A percentile compares a stretch with the other conserved stretches of the same genome.
phyloP scores from a whole-genome alignment of 345 rosid genomes.

The Aquilaria yunnanensis region DNA sequence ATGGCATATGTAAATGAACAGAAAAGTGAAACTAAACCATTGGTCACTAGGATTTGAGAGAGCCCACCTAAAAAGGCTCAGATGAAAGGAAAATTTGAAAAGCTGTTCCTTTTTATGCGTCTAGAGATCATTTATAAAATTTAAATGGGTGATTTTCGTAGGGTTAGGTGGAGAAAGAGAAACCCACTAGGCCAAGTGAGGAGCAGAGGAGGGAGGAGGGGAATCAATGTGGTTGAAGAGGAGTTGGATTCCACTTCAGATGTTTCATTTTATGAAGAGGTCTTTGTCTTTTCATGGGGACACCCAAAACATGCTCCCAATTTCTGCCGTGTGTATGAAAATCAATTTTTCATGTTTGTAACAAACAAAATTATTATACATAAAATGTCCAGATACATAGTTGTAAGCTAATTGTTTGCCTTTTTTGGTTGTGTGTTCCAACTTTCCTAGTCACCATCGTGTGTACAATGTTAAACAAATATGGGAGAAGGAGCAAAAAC shows the following conservation, averaged over 20 bases:
- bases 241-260: constrained; percentile 94
- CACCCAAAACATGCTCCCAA: constrained; percentile 48
- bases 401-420: too few relatives aligned
- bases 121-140: constrained; percentile 21
- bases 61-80: constrained; percentile 43
- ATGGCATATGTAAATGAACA: constrained; percentile 9
- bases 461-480: too few relatives aligned
- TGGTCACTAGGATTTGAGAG: constrained; percentile 50
- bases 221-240: constrained; percentile 56
- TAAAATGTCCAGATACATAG: too few relatives aligned
- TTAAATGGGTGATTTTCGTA: constrained; percentile 37
- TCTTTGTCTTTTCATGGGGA: constrained; percentile 32
- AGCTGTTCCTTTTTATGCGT: constrained; percentile 9
- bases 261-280: constrained; percentile 43
- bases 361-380: too few relatives aligned
- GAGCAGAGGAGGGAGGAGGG: constrained; percentile 11
- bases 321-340: constrained; percentile 24
- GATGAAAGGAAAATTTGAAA: constrained; percentile 21
- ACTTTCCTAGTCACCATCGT: too few relatives aligned
- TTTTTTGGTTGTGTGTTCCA: too few relatives aligned
- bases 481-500: too few relatives aligned
- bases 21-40: constrained; percentile 24
- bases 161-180: constrained; percentile 92
- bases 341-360: constrained; percentile 1
- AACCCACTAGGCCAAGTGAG: constrained; percentile 39